Evolutionary conservation across 2,329 filamentous ascomycete species (phyloP).

Genomic region (Incumbomyces lentus): DNA sequence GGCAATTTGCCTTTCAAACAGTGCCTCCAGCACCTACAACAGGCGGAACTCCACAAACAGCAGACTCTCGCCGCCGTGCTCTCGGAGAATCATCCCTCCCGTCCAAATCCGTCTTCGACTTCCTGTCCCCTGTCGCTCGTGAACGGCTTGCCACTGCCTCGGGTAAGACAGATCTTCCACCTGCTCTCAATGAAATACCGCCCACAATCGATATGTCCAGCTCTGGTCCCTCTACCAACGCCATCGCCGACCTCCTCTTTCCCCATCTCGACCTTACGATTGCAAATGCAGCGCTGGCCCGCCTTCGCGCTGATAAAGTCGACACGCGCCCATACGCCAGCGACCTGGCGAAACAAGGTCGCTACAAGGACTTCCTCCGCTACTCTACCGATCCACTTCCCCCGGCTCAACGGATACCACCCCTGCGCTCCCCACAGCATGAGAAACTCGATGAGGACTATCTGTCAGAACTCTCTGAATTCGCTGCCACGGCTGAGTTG

Average conservation of each 20-base stretch:
- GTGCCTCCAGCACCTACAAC: conserved; percentile 36
- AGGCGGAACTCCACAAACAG: conserved; percentile 43
- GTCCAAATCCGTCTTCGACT: conserved; percentile 93
- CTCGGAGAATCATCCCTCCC: conserved; percentile 73
- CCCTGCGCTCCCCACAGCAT: conserved; percentile 21
- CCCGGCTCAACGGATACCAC: neutral
- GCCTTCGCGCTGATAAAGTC: conserved; percentile 40
- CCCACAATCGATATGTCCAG: conserved; percentile 37
- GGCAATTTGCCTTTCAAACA: conserved; percentile 22
- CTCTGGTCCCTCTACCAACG: neutral
- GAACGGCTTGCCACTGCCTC: conserved; percentile 66
- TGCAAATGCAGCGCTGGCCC: conserved; percentile 57
- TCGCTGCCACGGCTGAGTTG: conserved; percentile 61
- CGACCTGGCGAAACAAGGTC: conserved; percentile 63
- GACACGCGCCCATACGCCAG: conserved; percentile 78
- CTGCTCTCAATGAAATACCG: conserved; percentile 60
- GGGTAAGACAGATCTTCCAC: conserved; percentile 66
- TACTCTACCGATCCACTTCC: conserved; percentile 52
- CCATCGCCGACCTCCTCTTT: neutral
- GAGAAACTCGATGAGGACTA: conserved; percentile 59
- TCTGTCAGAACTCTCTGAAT: conserved; percentile 69
- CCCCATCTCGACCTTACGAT: conserved; percentile 57
- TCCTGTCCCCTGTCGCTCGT: conserved; percentile 65
- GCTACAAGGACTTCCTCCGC: conserved; percentile 76
- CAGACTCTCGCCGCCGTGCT: conserved; percentile 66